Base-by-base conservation (phyloP, 1,139 yeast genomes). In the Keqinozyma sinolaborantium region DNA sequence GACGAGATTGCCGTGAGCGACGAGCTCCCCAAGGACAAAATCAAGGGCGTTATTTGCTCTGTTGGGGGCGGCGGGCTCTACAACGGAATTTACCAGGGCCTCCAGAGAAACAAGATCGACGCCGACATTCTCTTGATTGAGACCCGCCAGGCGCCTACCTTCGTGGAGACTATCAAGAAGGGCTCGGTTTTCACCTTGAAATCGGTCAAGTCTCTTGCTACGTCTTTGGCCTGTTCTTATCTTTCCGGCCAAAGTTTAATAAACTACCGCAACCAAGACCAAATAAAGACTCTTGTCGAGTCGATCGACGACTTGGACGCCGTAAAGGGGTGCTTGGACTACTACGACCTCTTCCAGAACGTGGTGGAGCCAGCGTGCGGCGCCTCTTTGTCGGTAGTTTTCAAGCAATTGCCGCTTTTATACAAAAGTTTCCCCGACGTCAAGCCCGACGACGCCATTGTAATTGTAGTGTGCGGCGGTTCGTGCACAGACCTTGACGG, bases 301-400 rank as follows among this genome's bases (percentile, higher is more conserved):
- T 44, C 53, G 6, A 52, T 64, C 21, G 68, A 64, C 34, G 73
- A 66, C 35, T 30, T 41, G 14, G 70, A 65, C 23, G 64, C 70
- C 1, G 48, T 60, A 2, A 44, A 45, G 26, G 70, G 61, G 0
- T 40, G 53, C 2, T 41, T 64, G 10, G 51, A 53, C 21, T 56
- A 50, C 33, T 71, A 78, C 5, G 60, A 70, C 9, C 72, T 66
- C 25, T 72, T 64, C 36, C 66, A 67, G 24, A 58, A 70, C 31
- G 59, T 79, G 6, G 77, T 79, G 0, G 90, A 83, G 48, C 87
- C 88, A 0, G 87, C 90, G 1, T 83, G 90, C 58, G 88, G 87
- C 8, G 88, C 86, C 2, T 53, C 70, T 2, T 42, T 58, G 11
- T 45, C 59, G 0, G 51, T 53, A 9, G 63, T 54, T 2, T 53